A percentile compares a stretch with the other conserved stretches of the same genome.
Evolutionary conservation across 345 rosid genomes (phyloP).

Genomic region (Aquilaria yunnanensis): DNA sequence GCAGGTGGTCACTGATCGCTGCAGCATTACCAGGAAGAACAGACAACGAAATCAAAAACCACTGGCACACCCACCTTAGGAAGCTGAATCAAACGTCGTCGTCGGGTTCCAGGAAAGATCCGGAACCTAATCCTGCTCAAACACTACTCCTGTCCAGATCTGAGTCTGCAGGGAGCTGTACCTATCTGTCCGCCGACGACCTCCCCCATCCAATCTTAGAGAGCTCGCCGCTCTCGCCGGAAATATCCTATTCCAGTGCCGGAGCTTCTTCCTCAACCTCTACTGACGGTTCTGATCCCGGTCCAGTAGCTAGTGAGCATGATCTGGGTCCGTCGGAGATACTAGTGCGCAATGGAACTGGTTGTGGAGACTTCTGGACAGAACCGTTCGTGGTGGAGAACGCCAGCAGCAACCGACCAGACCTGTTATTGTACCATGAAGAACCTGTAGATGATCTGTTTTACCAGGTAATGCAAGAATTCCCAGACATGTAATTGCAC

Average conservation of each 20-base stretch:
- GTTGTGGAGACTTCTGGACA: conserved; percentile 28
- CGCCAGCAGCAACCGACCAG: background rate
- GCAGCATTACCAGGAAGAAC: conserved; percentile 28
- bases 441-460: conserved; percentile 7
- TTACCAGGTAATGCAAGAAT: conserved; percentile 11
- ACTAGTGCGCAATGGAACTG: background rate
- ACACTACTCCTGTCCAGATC: background rate
- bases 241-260: background rate
- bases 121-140: background rate
- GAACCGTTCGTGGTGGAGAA: conserved; percentile 27
- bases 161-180: background rate
- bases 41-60: conserved; percentile 34
- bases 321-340: background rate
- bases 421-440: background rate
- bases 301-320: background rate
- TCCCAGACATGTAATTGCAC: background rate
- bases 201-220: conserved; percentile 9
- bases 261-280: background rate
- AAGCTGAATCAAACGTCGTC: background rate
- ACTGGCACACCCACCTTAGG: conserved; percentile 30
- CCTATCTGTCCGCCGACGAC: background rate
- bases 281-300: background rate
- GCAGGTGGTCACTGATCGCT: conserved; percentile 37
- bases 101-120: background rate
- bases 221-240: conserved; percentile 17